Percentiles rank a stretch among this genome's conserved stretches.
These are phyloP conservation scores for Metschnikowia reukaufii DNA, from an alignment of 805 yeast genomes.

Conservation along the genomic window DNA sequence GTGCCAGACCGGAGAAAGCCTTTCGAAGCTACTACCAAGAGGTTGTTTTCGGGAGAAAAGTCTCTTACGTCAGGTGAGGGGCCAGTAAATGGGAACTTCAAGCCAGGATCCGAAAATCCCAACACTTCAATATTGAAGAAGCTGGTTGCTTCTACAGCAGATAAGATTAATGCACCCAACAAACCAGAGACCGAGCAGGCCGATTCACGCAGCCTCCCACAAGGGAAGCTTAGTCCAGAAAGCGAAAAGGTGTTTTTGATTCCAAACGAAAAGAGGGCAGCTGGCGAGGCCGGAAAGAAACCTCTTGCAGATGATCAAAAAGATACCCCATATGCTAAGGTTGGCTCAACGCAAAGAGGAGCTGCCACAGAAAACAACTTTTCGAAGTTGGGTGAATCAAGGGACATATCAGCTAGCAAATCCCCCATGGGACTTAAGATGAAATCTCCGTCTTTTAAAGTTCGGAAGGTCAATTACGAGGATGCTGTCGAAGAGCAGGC, in stretches of 20 bases:
- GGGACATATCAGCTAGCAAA: neutral
- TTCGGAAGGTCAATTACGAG: conserved; percentile 18
- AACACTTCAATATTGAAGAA: neutral
- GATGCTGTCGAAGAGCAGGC: conserved; percentile 10
- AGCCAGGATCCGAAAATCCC: neutral
- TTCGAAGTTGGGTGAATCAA: neutral
- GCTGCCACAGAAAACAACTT: neutral
- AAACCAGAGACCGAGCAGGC: too few species aligned
- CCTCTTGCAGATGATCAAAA: neutral
- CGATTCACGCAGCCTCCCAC: too few species aligned
- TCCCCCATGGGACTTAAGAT: conserved; percentile 5
- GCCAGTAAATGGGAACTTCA: neutral
- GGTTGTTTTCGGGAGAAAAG: neutral
- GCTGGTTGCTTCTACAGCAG: neutral
- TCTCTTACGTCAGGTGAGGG: neutral
- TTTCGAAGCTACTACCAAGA: neutral
- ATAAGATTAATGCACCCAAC: neutral
- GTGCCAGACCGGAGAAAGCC: neutral
- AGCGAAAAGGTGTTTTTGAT: neutral
- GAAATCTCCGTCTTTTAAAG: conserved; percentile 16
- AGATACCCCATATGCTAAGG: neutral
- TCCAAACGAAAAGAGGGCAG: neutral
- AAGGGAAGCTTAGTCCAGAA: too few species aligned
- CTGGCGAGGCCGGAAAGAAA: neutral
- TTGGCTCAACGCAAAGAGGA: neutral